Evolutionary conservation across 805 yeast genomes (phyloP), one percentile per base, ranked within the genome.

Genomic region (Kuraishia capsulata): DNA sequence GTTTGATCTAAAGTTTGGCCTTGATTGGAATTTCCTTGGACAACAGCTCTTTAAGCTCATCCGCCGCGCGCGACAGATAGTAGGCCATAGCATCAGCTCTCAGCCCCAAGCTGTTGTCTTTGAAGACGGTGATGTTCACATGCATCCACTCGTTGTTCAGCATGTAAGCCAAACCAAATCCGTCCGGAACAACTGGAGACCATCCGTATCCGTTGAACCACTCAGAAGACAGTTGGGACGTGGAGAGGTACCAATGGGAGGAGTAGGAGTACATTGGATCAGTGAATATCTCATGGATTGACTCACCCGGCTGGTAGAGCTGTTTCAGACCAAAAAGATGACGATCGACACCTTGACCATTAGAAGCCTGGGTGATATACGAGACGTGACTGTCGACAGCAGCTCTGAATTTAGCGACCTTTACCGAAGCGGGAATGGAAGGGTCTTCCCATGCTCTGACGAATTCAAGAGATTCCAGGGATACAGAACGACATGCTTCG

Each of bases 121-220:
- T 78, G 67, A 77, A 81, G 44, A 79, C 74, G 35, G 88, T 80
- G 44, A 90, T 78, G 62, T 89, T 90, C 53, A 92, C 77, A 56
- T 88, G 90, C 47, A 88, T 53, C 77, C 84, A 81, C 49, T 89
- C 82, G 42, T 76, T 75, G 68, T 85, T 88, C 53, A 90, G 71
- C 86, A 88, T 86, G 67, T 90, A 90, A 6, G 96, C 97, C 45
- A 86, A 71, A 5, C 97, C 98, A 52, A 84, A 79, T 6, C 98
- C 98, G 44, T 81, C 85, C 54, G 89, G 95, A 50, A 83, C 78
- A 36, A 92, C 97, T 59, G 94, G 95, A 16, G 96, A 76, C 86
- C 88, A 90, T 25, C 98, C 98, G 71, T 89, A 90, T 33, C 94
- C 89, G 57, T 87, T 87, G 62, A 87, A 85, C 59, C 68, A 69